Percentiles rank a stretch among this genome's conserved stretches.
These are phyloP conservation scores for Erucastrum elatum DNA, from an alignment of 345 rosid species.

Conservation along the genomic window DNA sequence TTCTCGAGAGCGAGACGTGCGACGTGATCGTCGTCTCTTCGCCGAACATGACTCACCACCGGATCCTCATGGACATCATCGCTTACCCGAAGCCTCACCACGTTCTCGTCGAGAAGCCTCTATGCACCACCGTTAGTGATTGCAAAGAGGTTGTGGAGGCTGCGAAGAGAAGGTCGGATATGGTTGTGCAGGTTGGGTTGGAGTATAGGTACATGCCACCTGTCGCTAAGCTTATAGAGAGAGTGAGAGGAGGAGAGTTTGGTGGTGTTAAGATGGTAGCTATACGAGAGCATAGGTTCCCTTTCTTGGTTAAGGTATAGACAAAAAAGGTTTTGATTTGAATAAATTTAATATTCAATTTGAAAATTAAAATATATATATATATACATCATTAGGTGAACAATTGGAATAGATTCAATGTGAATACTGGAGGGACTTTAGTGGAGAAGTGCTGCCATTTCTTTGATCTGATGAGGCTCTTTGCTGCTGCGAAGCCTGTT, in stretches of 20 bases:
- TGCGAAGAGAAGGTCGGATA: constrained; percentile 71
- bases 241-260: constrained; percentile 64
- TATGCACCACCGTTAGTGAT: constrained; percentile 82
- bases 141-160: constrained; percentile 83
- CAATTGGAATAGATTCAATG: constrained; percentile 94
- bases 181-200: constrained; percentile 89
- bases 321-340: no score
- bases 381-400: no score
- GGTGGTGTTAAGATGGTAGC: constrained; percentile 90
- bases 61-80: constrained; percentile 80
- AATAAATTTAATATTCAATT: no score
- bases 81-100: constrained; percentile 75
- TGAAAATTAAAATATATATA: no score
- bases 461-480: constrained; percentile 92
- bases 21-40: constrained; percentile 81
- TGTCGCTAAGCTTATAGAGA: constrained; percentile 78
- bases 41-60: constrained; percentile 93
- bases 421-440: constrained; percentile 84
- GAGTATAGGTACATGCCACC: constrained; percentile 97
- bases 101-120: constrained; percentile 91
- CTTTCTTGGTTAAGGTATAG: constrained; percentile 84
- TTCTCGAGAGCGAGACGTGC: constrained; percentile 73
- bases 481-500: constrained; percentile 81
- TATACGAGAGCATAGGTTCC: constrained; percentile 87
- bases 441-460: constrained; percentile 99